Evolutionary conservation across 768 basidiomycete genomes (phyloP).

Genomic region (Russula compacta): DNA sequence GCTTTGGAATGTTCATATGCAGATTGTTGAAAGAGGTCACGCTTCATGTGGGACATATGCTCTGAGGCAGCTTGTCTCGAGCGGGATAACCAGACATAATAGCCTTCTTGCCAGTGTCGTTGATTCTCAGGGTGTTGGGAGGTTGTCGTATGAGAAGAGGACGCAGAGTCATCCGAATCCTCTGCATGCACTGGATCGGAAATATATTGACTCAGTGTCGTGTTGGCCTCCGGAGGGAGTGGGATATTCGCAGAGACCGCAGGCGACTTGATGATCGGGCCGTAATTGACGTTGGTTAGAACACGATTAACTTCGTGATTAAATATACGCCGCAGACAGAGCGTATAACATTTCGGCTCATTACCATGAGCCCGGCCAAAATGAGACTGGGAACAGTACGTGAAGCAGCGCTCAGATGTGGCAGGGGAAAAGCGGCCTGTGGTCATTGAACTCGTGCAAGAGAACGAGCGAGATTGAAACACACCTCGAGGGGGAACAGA

Average conservation of each 20-base stretch:
- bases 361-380: conserved; percentile 25
- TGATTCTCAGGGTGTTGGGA: conserved; percentile 23
- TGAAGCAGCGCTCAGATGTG: conserved; percentile 30
- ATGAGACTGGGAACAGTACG: conserved; percentile 29
- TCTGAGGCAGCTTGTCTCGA: conserved; percentile 45
- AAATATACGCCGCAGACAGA: conserved; percentile 33
- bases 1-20: conserved; percentile 34
- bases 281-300: conserved; percentile 16
- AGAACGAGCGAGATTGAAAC: not conserved
- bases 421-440: conserved; percentile 26
- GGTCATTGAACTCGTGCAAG: not conserved
- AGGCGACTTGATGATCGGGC: conserved; percentile 11
- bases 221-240: conserved; percentile 14
- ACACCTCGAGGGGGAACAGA: conserved; percentile 12
- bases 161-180: conserved; percentile 6
- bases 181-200: conserved; percentile 22
- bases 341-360: conserved; percentile 29
- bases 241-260: conserved; percentile 12
- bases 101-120: conserved; percentile 65
- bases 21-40: conserved; percentile 45
- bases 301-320: conserved; percentile 28
- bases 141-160: not conserved
- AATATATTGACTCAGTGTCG: conserved; percentile 23
- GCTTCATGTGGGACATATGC: conserved; percentile 50
- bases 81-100: conserved; percentile 62